Conservation (phyloP, 192 early-diverging fungal genomes). For the Oehlia diaphana region DNA sequence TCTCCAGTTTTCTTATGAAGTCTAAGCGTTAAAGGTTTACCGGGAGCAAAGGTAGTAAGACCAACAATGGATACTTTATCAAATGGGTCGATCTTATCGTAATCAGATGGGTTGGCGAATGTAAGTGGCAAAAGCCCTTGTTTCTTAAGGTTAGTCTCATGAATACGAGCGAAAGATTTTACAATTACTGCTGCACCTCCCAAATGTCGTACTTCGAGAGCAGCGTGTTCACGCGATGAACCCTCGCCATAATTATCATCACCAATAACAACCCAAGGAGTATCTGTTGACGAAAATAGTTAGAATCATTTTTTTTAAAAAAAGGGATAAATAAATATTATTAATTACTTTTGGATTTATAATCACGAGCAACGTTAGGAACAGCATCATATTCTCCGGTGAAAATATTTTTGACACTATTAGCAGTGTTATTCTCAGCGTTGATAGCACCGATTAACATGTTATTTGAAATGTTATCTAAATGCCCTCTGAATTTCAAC, state of each 20-base stretch:
- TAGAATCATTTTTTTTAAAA: not conserved
- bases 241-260: slow-evolving; percentile 99
- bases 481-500: slow-evolving; percentile 96
- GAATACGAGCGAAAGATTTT: slow-evolving; percentile 98
- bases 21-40: slow-evolving; percentile 81
- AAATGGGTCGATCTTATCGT: slow-evolving; percentile 83
- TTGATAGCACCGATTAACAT: slow-evolving; percentile 98
- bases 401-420: slow-evolving; percentile 71
- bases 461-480: slow-evolving; percentile 99
- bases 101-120: slow-evolving; percentile 92
- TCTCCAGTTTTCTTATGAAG: slow-evolving; percentile 80
- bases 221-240: slow-evolving; percentile 98
- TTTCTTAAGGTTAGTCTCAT: slow-evolving; percentile 99
- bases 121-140: slow-evolving; percentile 97
- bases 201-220: slow-evolving; percentile 94
- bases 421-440: slow-evolving; percentile 79
- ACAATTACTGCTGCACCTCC: slow-evolving; percentile 92
- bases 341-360: slow-evolving; percentile 76
- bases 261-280: slow-evolving; percentile 92
- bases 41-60: slow-evolving; percentile 78
- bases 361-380: slow-evolving; percentile 90
- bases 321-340: not conserved
- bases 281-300: not conserved
- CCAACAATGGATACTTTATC: slow-evolving; percentile 92
- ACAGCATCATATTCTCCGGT: slow-evolving; percentile 84